Percentiles rank a stretch among this genome's conserved stretches.
phyloP scores from a whole-genome alignment of 2,329 filamentous ascomycete genomes.

The Colletotrichum aenigma region DNA sequence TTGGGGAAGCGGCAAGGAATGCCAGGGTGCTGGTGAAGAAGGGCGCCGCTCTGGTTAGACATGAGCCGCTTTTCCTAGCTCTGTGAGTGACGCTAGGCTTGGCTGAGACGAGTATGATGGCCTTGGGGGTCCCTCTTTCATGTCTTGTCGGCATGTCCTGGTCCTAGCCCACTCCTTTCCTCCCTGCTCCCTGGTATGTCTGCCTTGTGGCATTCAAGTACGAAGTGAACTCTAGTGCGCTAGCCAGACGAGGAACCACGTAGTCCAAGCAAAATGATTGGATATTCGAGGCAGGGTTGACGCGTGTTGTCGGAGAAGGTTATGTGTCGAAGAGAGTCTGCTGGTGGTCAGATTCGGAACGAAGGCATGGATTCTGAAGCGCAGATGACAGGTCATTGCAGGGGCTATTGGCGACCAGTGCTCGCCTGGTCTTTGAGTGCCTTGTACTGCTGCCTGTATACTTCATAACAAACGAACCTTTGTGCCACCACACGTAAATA shows the following conservation, averaged over 20 bases:
- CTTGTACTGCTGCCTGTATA: neutral
- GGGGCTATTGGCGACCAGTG: neutral
- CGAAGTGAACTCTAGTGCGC: neutral
- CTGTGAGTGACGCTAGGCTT: neutral
- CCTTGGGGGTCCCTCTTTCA: neutral
- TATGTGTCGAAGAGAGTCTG: neutral
- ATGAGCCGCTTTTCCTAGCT: neutral
- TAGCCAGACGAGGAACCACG: neutral
- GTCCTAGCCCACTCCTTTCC: neutral
- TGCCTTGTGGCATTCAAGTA: neutral
- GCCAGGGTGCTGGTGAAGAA: neutral
- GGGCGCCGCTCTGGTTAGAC: neutral
- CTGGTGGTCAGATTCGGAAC: neutral
- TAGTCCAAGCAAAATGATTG: neutral
- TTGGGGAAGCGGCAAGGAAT: neutral
- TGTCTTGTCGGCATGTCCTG: neutral
- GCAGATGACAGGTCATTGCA: neutral
- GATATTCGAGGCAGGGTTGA: neutral
- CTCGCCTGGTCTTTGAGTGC: neutral
- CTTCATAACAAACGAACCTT: neutral
- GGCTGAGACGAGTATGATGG: neutral
- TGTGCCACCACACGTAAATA: neutral
- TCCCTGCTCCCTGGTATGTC: neutral
- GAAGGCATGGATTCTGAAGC: neutral
- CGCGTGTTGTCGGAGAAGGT: neutral